phyloP scores from a whole-genome alignment of 306 rosid genomes.

The Dicorynia guianensis region DNA sequence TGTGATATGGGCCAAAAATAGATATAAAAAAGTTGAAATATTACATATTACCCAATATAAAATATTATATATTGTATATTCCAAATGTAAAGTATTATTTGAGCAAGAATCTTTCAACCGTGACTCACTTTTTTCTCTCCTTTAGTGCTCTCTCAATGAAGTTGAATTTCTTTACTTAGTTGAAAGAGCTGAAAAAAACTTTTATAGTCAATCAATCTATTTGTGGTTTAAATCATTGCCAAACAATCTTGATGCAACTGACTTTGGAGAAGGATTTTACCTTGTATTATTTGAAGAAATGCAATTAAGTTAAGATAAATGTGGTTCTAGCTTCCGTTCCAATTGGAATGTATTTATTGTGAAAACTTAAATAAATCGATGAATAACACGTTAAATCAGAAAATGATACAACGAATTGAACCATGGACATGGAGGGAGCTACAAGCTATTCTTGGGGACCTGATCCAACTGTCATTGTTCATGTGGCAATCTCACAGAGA shows the following conservation, averaged over 20 bases:
- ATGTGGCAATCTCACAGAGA: conserved; percentile 54
- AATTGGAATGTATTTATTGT: background rate
- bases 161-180: background rate
- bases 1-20: too few relatives aligned
- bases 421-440: conserved; percentile 76
- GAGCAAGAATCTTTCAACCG: background rate
- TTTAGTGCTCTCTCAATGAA: conserved; percentile 2
- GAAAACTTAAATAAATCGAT: conserved; percentile 25
- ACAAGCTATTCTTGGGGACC: conserved; percentile 57
- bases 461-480: conserved; percentile 66
- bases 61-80: too few relatives aligned
- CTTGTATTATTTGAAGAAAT: background rate
- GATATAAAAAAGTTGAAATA: too few relatives aligned
- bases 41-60: too few relatives aligned
- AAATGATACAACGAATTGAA: conserved; percentile 51
- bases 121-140: background rate
- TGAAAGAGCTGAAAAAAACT: background rate
- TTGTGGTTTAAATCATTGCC: conserved; percentile 13
- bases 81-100: too few relatives aligned
- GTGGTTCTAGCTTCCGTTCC: background rate
- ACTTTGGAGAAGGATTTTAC: background rate
- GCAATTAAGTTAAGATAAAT: background rate
- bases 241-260: background rate
- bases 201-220: background rate
- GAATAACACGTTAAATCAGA: conserved; percentile 43